phyloP scores from a whole-genome alignment of 148 eudicot genomes.

The Amaranthus hypochondriacus region DNA sequence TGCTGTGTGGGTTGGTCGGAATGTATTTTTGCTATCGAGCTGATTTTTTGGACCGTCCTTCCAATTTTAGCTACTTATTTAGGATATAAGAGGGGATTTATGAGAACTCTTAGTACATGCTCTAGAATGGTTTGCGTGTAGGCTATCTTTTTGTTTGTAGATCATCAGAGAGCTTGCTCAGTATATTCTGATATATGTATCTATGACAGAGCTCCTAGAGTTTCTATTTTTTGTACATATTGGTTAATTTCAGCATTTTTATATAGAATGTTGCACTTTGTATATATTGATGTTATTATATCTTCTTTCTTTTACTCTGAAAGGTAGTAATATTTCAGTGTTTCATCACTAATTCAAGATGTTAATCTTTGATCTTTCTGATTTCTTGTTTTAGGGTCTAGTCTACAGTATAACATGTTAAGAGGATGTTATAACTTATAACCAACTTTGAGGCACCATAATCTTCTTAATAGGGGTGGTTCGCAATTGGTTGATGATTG shows the following conservation, averaged over 20 bases:
- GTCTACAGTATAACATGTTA: too few relatives aligned
- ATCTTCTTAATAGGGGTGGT: too few relatives aligned
- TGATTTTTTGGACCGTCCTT: slow-evolving; percentile 17
- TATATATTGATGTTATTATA: too few relatives aligned
- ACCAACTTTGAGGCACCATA: too few relatives aligned
- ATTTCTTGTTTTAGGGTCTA: too few relatives aligned
- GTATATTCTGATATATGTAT: not conserved
- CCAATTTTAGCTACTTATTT: slow-evolving; percentile 6
- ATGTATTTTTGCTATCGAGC: slow-evolving; percentile 8
- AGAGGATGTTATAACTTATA: too few relatives aligned
- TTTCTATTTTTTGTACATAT: slow-evolving; percentile 20
- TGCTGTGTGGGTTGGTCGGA: slow-evolving; percentile 36
- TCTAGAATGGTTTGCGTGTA: slow-evolving; percentile 24
- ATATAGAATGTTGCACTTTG: too few relatives aligned
- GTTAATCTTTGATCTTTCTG: not conserved
- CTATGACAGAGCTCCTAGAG: not conserved
- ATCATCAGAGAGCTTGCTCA: slow-evolving; percentile 12
- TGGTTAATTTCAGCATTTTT: not conserved
- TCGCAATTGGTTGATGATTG: too few relatives aligned
- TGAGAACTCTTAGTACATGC: slow-evolving; percentile 12
- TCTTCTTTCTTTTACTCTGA: not conserved
- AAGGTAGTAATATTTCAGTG: not conserved
- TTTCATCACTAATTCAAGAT: not conserved
- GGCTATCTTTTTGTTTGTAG: slow-evolving; percentile 15
- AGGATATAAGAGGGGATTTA: slow-evolving; percentile 16